Conservation (phyloP, 106 monocot species). For the Dioscorea dumetorum region DNA sequence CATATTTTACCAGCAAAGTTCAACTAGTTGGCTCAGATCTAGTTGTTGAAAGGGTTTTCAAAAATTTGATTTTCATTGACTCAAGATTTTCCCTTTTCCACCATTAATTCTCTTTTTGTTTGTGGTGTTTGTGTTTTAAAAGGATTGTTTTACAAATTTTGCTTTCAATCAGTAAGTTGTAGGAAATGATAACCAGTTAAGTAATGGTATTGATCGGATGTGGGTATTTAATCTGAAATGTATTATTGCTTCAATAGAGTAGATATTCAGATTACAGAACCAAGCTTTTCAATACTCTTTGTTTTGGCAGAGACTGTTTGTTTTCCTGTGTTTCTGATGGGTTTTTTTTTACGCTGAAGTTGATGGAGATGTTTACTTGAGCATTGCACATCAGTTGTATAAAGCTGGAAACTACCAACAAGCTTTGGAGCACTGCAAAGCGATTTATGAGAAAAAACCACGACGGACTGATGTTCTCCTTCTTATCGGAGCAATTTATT, state of each 20-base stretch:
- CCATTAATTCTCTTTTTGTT: not conserved
- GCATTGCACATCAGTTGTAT: conserved; percentile 82
- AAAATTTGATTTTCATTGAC: too few species aligned
- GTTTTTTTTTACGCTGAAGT: conserved; percentile 23
- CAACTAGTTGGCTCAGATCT: too few species aligned
- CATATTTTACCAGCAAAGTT: too few species aligned
- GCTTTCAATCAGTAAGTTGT: not conserved
- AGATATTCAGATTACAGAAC: not conserved
- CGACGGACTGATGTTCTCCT: conserved; percentile 79
- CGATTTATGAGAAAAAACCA: conserved; percentile 69
- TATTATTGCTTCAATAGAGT: not conserved
- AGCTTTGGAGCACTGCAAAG: conserved; percentile 69
- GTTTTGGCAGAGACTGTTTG: not conserved
- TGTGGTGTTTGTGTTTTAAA: not conserved
- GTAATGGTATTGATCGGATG: not conserved
- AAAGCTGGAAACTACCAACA: conserved; percentile 69
- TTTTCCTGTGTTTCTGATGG: not conserved
- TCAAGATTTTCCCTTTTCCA: not conserved
- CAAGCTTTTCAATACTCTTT: not conserved
- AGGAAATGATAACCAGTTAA: not conserved
- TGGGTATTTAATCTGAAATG: not conserved
- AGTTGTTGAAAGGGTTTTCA: too few species aligned
- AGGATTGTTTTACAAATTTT: too few species aligned
- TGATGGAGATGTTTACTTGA: conserved; percentile 57
- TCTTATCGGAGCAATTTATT: conserved; percentile 86